phyloP scores from a whole-genome alignment of 768 basidiomycete species.

The Leccinum sublutescens region DNA sequence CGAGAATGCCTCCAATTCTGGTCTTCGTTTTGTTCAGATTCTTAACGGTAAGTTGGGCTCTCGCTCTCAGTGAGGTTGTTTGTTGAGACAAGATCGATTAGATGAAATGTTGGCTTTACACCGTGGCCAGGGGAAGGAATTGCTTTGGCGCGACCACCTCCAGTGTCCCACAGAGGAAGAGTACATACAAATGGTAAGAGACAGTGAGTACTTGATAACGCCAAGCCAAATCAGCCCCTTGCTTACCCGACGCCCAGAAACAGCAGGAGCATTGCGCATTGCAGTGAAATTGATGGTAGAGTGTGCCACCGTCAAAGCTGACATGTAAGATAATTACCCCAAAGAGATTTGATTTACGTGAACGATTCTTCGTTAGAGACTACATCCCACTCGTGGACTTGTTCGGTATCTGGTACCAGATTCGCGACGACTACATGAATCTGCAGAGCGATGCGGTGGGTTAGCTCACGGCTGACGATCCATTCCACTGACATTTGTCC shows the following conservation, averaged over 20 bases:
- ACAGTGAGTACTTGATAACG: constrained; percentile 54
- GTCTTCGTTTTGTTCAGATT: constrained; percentile 59
- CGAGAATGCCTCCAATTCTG: constrained; percentile 17
- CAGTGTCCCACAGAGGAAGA: constrained; percentile 92
- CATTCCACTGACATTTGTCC: background rate
- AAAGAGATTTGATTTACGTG: background rate
- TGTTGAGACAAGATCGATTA: constrained; percentile 9
- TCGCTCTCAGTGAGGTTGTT: background rate
- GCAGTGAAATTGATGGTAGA: constrained; percentile 97
- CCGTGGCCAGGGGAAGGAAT: constrained; percentile 89
- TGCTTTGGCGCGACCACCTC: constrained; percentile 90
- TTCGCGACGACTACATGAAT: constrained; percentile 54
- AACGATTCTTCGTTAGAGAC: constrained; percentile 33
- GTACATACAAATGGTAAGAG: constrained; percentile 93
- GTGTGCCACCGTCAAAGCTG: constrained; percentile 56
- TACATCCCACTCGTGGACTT: constrained; percentile 59
- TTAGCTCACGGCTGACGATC: background rate
- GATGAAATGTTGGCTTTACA: constrained; percentile 82
- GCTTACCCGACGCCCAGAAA: constrained; percentile 54
- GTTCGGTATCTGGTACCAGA: constrained; percentile 58
- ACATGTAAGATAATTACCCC: constrained; percentile 45
- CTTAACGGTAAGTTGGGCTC: constrained; percentile 59
- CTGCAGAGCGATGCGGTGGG: constrained; percentile 26
- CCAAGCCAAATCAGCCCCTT: background rate
- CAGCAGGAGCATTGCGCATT: constrained; percentile 87